phyloP scores from a whole-genome alignment of 306 rosid genomes.

The Vigna nakashimae region DNA sequence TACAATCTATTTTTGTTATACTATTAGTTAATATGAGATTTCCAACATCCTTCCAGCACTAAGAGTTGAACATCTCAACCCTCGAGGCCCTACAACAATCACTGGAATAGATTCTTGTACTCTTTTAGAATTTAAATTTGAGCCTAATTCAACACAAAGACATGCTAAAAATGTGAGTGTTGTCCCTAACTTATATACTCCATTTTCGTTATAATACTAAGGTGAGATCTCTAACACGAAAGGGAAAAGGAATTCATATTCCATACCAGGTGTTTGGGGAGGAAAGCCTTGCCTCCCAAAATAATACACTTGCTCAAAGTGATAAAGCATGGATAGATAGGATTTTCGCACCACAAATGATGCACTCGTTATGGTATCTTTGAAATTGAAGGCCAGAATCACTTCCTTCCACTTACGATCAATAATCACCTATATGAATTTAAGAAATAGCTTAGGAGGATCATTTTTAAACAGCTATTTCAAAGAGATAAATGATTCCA shows the following conservation, averaged over 20 bases:
- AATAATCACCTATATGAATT: slow-evolving; percentile 62
- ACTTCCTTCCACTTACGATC: slow-evolving; percentile 92
- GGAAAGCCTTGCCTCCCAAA: slow-evolving; percentile 63
- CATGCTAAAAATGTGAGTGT: not conserved
- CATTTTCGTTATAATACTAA: not conserved
- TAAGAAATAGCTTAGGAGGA: slow-evolving; percentile 30
- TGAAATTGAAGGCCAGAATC: slow-evolving; percentile 63
- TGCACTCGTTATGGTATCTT: slow-evolving; percentile 69
- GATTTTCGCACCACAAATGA: slow-evolving; percentile 79
- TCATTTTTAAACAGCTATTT: slow-evolving; percentile 2
- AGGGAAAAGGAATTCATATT: slow-evolving; percentile 9
- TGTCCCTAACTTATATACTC: not conserved
- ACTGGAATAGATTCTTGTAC: not conserved
- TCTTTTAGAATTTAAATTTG: too few relatives aligned
- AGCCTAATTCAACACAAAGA: not conserved
- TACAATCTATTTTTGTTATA: too few relatives aligned
- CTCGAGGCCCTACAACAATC: not conserved
- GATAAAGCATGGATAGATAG: slow-evolving; percentile 77
- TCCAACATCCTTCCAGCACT: too few relatives aligned
- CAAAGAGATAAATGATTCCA: slow-evolving; percentile 8
- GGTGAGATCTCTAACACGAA: not conserved
- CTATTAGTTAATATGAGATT: too few relatives aligned
- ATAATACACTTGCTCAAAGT: slow-evolving; percentile 88
- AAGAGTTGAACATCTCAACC: too few relatives aligned
- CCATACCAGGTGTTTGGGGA: slow-evolving; percentile 53